Base-by-base conservation (phyloP, 495 filamentous ascomycete genomes). In the Penicillium cinerascens region DNA sequence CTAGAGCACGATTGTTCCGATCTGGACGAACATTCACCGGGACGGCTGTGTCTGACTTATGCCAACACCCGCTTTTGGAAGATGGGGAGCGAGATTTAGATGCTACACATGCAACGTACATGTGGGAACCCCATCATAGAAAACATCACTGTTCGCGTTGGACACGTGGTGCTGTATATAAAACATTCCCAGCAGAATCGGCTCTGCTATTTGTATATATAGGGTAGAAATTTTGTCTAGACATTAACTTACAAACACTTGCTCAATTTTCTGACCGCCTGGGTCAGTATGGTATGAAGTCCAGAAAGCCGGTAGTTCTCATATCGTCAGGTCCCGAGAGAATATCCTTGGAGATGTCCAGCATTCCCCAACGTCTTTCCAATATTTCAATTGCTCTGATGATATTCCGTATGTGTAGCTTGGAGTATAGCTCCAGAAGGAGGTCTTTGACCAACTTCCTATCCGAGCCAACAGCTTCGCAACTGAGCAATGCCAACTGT, bases 1-100 rank as follows among this genome's bases (percentile, higher is more conserved):
- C 35, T 43, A 1, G n/a, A 39, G 4, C 44, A 46, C 15, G 40
- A 8, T 1, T 35, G 17, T 9, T 40, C 46, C 36, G 38, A n/a
- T 22, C 35, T 38, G 20, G 41, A 54, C 44, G 57, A 61, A 27
- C 42, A 64, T 47, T 56, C 47, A 17, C 38, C 55, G 9, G 55
- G 54, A 0, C 49, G 22, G 4, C 50, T 77, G 25, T 77, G 72
- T 61, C 44, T 77, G 59, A 69, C 72, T 2, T 77, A 77, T 63
- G 74, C 72, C 7, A 66, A 77, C 53, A 74, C 74, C 17, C 60
- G 62, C 27, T 77, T 77, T 42, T 75, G 74, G 74, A 68, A 69
- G 49, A 73, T 75, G 67, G 74, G 74, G 0, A 51, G 48, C 47
- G 60, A 71, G 41, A 58, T 73, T 35, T 72, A 43, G 56, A 46